These are phyloP conservation scores for Picea engelmannii DNA, from an alignment of 83 land plant species.

Conservation along the genomic window DNA sequence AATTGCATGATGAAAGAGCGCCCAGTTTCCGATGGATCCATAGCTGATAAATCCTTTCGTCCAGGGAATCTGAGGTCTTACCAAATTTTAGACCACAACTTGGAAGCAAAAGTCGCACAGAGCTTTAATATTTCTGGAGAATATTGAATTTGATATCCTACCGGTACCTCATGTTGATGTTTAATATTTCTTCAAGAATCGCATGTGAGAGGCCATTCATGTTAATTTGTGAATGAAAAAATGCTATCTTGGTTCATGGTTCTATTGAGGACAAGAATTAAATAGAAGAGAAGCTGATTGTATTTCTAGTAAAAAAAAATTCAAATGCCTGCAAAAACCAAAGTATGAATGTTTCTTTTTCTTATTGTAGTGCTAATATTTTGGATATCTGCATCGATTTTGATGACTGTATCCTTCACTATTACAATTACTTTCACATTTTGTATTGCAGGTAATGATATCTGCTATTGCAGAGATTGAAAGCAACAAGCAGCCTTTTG, in stretches of 20 bases:
- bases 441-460: conserved; percentile 64
- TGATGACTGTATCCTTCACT: too few relatives aligned
- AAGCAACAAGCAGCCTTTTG: conserved; percentile 80
- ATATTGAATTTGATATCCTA: too few relatives aligned
- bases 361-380: neutral
- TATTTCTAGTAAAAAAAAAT: neutral
- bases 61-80: too few relatives aligned
- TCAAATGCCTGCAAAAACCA: neutral
- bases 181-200: neutral
- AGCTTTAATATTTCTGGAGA: too few relatives aligned
- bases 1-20: too few relatives aligned
- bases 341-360: neutral
- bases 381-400: neutral
- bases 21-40: too few relatives aligned
- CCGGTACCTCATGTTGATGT: too few relatives aligned
- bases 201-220: neutral
- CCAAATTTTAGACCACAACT: too few relatives aligned
- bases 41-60: too few relatives aligned
- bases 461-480: conserved; percentile 93
- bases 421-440: neutral
- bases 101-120: too few relatives aligned
- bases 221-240: neutral
- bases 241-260: neutral
- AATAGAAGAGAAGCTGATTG: neutral
- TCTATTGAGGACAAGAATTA: neutral